Percentiles rank a stretch among this genome's conserved stretches.
phyloP scores from a whole-genome alignment of 805 yeast species.

The Yamadazyma sp. region DNA sequence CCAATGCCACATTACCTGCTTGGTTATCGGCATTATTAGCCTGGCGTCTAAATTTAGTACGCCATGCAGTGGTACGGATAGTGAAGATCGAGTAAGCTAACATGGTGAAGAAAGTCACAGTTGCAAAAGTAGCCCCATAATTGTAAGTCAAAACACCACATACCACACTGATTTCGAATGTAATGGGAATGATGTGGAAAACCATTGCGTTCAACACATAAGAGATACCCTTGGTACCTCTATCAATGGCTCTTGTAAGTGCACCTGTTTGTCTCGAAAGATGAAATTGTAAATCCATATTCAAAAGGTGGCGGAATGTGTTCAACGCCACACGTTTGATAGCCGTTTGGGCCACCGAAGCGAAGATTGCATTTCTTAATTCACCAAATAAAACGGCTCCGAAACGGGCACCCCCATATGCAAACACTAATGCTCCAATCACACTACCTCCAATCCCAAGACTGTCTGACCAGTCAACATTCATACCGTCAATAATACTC shows the following conservation, averaged over 20 bases:
- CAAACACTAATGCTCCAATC: constrained; percentile 66
- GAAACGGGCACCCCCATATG: constrained; percentile 91
- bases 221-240: constrained; percentile 97
- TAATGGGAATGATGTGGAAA: constrained; percentile 91
- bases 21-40: constrained; percentile 91
- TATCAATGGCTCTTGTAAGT: constrained; percentile 89
- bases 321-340: constrained; percentile 85
- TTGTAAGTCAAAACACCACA: constrained; percentile 92
- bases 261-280: constrained; percentile 94
- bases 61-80: constrained; percentile 91
- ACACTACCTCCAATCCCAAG: constrained; percentile 66
- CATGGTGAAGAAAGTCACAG: constrained; percentile 86
- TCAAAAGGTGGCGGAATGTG: constrained; percentile 80
- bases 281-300: constrained; percentile 87
- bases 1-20: constrained; percentile 94
- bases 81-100: constrained; percentile 84
- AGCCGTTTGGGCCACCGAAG: constrained; percentile 92
- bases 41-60: constrained; percentile 84
- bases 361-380: constrained; percentile 91
- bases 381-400: constrained; percentile 96
- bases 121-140: constrained; percentile 86
- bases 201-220: constrained; percentile 94
- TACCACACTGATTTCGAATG: constrained; percentile 89
- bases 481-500: constrained; percentile 86
- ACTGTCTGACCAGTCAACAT: constrained; percentile 73